Evolutionary conservation across 2,329 filamentous ascomycete genomes (phyloP).

Genomic region (Aspergillus ochraceoroseus): DNA sequence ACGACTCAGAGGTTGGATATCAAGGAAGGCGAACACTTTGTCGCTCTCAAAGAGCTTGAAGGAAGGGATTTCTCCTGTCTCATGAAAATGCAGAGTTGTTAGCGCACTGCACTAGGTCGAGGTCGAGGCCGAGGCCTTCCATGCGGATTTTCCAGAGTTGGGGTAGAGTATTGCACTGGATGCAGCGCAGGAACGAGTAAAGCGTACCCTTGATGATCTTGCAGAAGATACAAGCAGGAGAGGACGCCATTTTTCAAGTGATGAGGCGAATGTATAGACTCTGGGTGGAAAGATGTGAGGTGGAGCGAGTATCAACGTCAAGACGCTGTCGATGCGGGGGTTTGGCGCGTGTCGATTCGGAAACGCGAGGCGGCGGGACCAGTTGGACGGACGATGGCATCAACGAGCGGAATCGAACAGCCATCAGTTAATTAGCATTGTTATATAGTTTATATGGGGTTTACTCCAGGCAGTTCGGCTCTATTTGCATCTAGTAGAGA

Average conservation of each 20-base stretch:
- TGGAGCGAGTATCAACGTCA: too few species aligned
- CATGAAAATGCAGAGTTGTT: constrained; percentile 2
- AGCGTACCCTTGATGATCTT: constrained; percentile 87
- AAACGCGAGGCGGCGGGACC: constrained; percentile 18
- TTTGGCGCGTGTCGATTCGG: constrained; percentile 27
- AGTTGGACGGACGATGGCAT: too few species aligned
- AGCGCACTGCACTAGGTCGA: too few species aligned
- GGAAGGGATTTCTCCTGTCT: constrained; percentile 82
- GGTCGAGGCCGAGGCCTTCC: too few species aligned
- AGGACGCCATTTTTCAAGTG: constrained; percentile 27
- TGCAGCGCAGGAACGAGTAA: neutral
- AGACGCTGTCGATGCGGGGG: constrained; percentile 24
- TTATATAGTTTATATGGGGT: too few species aligned
- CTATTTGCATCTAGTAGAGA: neutral
- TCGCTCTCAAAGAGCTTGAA: constrained; percentile 96
- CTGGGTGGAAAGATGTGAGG: constrained; percentile 5
- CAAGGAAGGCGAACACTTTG: constrained; percentile 90
- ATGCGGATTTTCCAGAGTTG: too few species aligned
- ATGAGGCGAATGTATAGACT: constrained; percentile 4
- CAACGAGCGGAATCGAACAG: too few species aligned
- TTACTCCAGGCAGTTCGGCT: constrained; percentile 2
- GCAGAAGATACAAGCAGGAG: constrained; percentile 84
- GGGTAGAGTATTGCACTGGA: too few species aligned
- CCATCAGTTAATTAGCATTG: too few species aligned
- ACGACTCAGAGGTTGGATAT: constrained; percentile 82